Evolutionary conservation across 225 moss, liverwort and hornwort genomes (phyloP).

Genomic region (Marchantia paleacea): DNA sequence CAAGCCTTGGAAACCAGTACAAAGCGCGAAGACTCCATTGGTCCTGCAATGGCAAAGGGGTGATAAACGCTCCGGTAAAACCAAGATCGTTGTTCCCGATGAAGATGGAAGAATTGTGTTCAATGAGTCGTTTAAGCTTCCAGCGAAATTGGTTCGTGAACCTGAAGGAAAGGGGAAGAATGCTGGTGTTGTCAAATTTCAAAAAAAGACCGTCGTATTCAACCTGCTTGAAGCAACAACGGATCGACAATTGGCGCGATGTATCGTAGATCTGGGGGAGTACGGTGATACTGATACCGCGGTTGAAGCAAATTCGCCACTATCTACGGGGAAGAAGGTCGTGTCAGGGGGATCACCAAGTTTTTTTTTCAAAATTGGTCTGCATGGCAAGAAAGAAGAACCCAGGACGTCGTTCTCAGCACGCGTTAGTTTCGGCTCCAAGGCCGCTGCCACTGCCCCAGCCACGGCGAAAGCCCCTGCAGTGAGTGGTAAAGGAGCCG

Average conservation of each 20-base stretch:
- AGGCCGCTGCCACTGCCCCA: constrained; percentile 15
- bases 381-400: constrained; percentile 31
- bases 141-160: constrained; percentile 48
- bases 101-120: constrained; percentile 64
- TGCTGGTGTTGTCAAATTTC: constrained; percentile 33
- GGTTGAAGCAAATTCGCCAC: constrained; percentile 44
- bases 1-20: constrained; percentile 60
- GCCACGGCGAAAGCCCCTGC: constrained; percentile 22
- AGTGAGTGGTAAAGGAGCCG: constrained; percentile 24
- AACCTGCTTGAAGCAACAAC: constrained; percentile 44
- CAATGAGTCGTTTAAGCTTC: constrained; percentile 65
- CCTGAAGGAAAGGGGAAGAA: constrained; percentile 36
- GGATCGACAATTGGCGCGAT: constrained; percentile 35
- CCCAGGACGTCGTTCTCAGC: constrained; percentile 29
- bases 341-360: constrained; percentile 33
- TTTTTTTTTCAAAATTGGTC: constrained; percentile 52
- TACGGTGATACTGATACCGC: constrained; percentile 47
- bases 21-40: constrained; percentile 34
- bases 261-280: constrained; percentile 60
- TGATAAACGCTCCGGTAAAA: constrained; percentile 60
- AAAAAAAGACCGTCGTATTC: constrained; percentile 61
- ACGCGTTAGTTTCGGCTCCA: constrained; percentile 38
- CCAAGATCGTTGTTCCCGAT: constrained; percentile 47
- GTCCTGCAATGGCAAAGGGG: constrained; percentile 70
- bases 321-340: constrained; percentile 40